Base-by-base conservation (phyloP, 2,329 filamentous ascomycete species). In the Calonectria ilicicola region DNA sequence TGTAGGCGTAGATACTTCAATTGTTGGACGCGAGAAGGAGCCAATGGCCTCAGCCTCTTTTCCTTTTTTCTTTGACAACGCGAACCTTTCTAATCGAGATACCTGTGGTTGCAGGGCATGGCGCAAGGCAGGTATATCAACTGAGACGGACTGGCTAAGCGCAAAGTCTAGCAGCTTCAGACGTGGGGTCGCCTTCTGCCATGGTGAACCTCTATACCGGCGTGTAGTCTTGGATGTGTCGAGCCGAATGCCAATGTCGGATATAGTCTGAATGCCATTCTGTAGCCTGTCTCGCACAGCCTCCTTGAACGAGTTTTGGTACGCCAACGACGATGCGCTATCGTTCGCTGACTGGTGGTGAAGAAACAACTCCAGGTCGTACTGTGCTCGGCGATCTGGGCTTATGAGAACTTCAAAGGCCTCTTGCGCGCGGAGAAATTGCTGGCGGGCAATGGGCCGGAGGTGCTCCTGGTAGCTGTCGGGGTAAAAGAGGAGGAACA, bases 321-420 rank as follows among this genome's bases (percentile, higher is more conserved):
- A 78, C 35, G 62, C 70, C 3, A 65, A 69, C 21, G 63, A 74
- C 23, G 62, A 72, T 4, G 77, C 78, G 17, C 80, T 70, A 19
- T 77, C 75, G 17, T 38, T 65, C 27, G 27, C 38, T 8, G 53
- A 32, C 40, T 75, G 78, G 44, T 77, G 64, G 29, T 74, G 66
- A 23, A 79, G 65, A 23, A 80, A 74, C 38, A 78, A 76, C 23
- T 78, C 77, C 10, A 82, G 77, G 71, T 88, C 86, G 68, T 89
- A 88, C 42, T 83, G 82, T 6, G 83, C 80, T 40, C 85, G 82
- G 26, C 84, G 82, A 19, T 80, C 79, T 17, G 86, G 85, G 62
- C 87, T 83, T 58, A 86, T 83, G n/a, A 89, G 81, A 1, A 84
- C 86, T 78, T 89, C 87, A 60, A 87, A 88, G 9, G 86, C 87